phyloP scores from a whole-genome alignment of 768 basidiomycete species.

The Coprinellus aureogranulatus region DNA sequence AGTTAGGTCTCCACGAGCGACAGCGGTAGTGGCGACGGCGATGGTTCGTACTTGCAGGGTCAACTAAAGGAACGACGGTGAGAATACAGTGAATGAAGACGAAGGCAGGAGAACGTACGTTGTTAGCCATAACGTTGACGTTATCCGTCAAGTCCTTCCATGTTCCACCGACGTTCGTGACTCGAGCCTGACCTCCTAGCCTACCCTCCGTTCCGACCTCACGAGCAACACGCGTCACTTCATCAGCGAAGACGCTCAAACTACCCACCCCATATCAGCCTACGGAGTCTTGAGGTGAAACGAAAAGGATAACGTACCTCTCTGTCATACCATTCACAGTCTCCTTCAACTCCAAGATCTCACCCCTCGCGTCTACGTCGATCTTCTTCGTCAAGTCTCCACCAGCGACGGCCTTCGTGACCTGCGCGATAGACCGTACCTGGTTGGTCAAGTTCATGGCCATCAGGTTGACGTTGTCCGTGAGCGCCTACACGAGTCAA shows the following conservation, averaged over 20 bases:
- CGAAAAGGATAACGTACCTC: conserved; percentile 28
- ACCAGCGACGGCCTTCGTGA: conserved; percentile 91
- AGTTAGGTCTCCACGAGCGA: conserved; percentile 89
- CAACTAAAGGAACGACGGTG: conserved; percentile 43
- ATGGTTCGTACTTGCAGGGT: conserved; percentile 93
- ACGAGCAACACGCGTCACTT: conserved; percentile 80
- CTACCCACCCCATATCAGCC: not conserved
- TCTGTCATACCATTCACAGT: conserved; percentile 97
- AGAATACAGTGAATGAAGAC: not conserved
- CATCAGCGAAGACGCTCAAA: conserved; percentile 79
- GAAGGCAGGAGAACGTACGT: conserved; percentile 44
- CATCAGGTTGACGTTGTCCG: conserved; percentile 87
- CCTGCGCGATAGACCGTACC: conserved; percentile 82
- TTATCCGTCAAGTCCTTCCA: conserved; percentile 98
- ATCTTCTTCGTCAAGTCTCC: conserved; percentile 95
- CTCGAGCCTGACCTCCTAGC: conserved; percentile 91
- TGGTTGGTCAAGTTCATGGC: conserved; percentile 89
- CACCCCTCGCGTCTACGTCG: conserved; percentile 86
- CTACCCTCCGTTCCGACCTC: conserved; percentile 97
- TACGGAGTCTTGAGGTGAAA: not conserved
- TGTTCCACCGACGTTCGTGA: conserved; percentile 91
- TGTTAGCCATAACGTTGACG: conserved; percentile 94
- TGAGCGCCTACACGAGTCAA: conserved; percentile 39
- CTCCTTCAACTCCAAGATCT: conserved; percentile 86
- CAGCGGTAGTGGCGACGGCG: conserved; percentile 90